Percentiles rank a stretch among this genome's conserved stretches.
Evolutionary conservation across 2,329 filamentous ascomycete species (phyloP).

Genomic region (Botrytis tulipae): DNA sequence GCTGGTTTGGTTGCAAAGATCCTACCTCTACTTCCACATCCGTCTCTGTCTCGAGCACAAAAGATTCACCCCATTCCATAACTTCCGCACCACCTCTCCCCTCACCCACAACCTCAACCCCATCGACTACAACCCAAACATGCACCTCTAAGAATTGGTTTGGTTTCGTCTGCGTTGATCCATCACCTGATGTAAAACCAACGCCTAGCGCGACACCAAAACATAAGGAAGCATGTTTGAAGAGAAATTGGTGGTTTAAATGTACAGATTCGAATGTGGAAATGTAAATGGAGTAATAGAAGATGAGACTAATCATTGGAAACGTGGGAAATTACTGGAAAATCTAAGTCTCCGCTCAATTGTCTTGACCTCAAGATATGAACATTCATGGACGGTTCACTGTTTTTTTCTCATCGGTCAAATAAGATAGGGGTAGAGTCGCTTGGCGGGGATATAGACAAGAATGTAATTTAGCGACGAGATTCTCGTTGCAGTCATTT

Average conservation of each 20-base stretch:
- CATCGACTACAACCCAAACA: slow-evolving; percentile 28
- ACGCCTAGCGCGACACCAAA: slow-evolving; percentile 22
- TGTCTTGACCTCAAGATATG: not conserved
- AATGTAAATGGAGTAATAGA: not conserved
- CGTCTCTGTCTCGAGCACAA: slow-evolving; percentile 14
- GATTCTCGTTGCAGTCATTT: not conserved
- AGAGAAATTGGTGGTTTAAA: slow-evolving; percentile 33
- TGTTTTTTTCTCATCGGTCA: not conserved
- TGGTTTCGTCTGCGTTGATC: slow-evolving; percentile 36
- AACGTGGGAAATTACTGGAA: not conserved
- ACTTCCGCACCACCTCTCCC: slow-evolving; percentile 39
- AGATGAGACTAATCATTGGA: not conserved
- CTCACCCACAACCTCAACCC: slow-evolving; percentile 24
- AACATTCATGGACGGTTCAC: not conserved
- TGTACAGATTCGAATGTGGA: slow-evolving; percentile 33
- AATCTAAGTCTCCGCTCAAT: not conserved
- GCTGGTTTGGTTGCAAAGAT: slow-evolving; percentile 51
- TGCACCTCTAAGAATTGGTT: slow-evolving; percentile 36
- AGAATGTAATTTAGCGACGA: slow-evolving; percentile 5
- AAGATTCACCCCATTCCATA: slow-evolving; percentile 39
- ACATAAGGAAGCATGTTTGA: slow-evolving; percentile 28
- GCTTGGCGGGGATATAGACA: not conserved
- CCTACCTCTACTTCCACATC: slow-evolving; percentile 43
- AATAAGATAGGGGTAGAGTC: not conserved
- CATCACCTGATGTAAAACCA: slow-evolving; percentile 28